Base-by-base conservation (phyloP, 768 basidiomycete species). In the Pleurotus giganteus region DNA sequence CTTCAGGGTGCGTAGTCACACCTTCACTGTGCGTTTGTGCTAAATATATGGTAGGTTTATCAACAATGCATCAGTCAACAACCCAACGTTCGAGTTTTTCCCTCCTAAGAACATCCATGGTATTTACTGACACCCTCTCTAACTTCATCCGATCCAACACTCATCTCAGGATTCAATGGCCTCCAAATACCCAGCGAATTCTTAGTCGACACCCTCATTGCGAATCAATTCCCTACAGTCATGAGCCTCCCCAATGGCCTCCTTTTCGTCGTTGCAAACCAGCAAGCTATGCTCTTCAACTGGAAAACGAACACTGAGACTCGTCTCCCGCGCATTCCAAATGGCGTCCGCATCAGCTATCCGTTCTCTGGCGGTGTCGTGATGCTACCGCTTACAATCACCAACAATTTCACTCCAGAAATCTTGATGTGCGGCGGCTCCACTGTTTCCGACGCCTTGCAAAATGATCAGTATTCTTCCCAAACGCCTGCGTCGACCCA, bases 31-130 rank as follows among this genome's bases (percentile, higher is more conserved):
- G 5, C 2, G 12, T 15, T 12, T 41, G 39, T 7, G 1, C 39
- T 41, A 7, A 41, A 2, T n/a, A 12, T 17, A 15, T 19, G 13
- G 7, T 7, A 83, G 83, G 4, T 88, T 84, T 76, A 85, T 86
- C 65, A 85, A 87, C 62, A 83, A 79, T 26, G 75, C 72, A 46
- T 82, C 84, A 3, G 78, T 80, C 51, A 85, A 84, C 65, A 84
- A 84, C 55, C 82, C 83, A 0, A 84, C 82, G 0, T 66, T 70
- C 44, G 74, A 74, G 56, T 75, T 74, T 46, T 74, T 69, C 65
- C 74, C 74, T 4, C 63, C 70, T 2, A 76, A 76, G 53, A 73
- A 74, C 46, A 65, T 65, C 54, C 65, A 69, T 17, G 72, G 71
- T 55, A 56, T 67, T 8, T 66, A 65, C 26, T 63, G 63, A 23